phyloP scores from a whole-genome alignment of 768 basidiomycete species.

The Agaricus subrufescens region DNA sequence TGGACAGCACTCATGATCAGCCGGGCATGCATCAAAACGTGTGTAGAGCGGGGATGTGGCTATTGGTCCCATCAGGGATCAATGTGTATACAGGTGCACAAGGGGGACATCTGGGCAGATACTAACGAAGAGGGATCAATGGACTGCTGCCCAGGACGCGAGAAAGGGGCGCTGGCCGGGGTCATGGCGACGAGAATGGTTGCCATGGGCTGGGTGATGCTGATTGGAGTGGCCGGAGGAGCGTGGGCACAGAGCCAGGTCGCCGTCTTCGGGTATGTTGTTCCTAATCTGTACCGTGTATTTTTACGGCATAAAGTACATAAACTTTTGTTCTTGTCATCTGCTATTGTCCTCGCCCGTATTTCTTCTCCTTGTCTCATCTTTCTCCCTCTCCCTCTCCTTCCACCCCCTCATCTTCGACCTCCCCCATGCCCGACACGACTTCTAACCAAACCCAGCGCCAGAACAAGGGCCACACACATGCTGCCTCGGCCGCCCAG shows the following conservation, averaged over 20 bases:
- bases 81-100: conserved; percentile 7
- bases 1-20: not conserved
- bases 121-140: not conserved
- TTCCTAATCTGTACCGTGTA: conserved; percentile 11
- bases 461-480: conserved; percentile 26
- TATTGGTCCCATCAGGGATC: conserved; percentile 7
- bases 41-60: not conserved
- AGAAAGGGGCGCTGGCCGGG: no score
- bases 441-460: conserved; percentile 11
- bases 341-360: conserved; percentile 12
- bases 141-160: no score
- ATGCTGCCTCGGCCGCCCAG: conserved; percentile 35
- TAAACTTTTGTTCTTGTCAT: conserved; percentile 10
- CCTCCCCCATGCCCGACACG: conserved; percentile 21
- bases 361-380: conserved; percentile 6
- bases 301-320: conserved; percentile 11
- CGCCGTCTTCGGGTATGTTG: not conserved
- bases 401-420: conserved; percentile 10
- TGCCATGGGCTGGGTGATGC: conserved; percentile 8
- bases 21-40: not conserved
- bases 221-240: conserved; percentile 1
- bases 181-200: conserved; percentile 6
- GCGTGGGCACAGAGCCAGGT: not conserved
- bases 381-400: conserved; percentile 12
- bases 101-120: conserved; percentile 8